These are phyloP conservation scores for Nicotiana rustica DNA, from an alignment of 305 asterid species.

Conservation along the genomic window DNA sequence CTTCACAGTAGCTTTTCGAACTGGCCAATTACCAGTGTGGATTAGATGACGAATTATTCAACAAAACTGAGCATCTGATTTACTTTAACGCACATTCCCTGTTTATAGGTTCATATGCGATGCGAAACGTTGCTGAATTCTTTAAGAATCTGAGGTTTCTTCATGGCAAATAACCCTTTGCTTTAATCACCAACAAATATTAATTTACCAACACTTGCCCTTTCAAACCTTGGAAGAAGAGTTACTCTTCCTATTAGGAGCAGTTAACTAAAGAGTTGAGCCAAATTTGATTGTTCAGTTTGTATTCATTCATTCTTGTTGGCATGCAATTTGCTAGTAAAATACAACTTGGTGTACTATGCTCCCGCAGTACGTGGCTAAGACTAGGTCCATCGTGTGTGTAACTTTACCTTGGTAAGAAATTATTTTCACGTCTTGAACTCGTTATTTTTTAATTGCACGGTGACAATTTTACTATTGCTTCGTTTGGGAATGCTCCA, in stretches of 20 bases:
- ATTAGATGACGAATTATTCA: not conserved
- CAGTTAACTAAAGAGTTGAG: not conserved
- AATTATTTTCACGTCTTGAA: no score
- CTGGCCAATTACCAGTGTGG: not conserved
- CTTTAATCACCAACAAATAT: not conserved
- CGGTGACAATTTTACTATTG: no score
- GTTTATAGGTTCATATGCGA: not conserved
- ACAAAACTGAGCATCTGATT: not conserved
- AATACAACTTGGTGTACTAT: no score
- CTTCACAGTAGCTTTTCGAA: not conserved
- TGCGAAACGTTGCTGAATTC: not conserved
- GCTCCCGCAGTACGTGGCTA: no score
- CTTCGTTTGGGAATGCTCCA: no score
- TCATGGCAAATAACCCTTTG: not conserved
- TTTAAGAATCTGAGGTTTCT: not conserved
- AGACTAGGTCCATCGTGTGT: no score
- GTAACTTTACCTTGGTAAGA: no score
- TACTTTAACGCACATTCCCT: not conserved
- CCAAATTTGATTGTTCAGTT: not conserved
- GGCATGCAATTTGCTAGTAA: not conserved
- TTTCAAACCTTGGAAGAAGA: not conserved
- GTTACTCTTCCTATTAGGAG: no score
- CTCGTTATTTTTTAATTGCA: no score
- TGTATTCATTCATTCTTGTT: not conserved
- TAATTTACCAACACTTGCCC: not conserved